Percentiles rank a stretch among this genome's conserved stretches.
phyloP scores from a whole-genome alignment of 1,284 basidiomycete species.

The Thecaphora thlaspeos region DNA sequence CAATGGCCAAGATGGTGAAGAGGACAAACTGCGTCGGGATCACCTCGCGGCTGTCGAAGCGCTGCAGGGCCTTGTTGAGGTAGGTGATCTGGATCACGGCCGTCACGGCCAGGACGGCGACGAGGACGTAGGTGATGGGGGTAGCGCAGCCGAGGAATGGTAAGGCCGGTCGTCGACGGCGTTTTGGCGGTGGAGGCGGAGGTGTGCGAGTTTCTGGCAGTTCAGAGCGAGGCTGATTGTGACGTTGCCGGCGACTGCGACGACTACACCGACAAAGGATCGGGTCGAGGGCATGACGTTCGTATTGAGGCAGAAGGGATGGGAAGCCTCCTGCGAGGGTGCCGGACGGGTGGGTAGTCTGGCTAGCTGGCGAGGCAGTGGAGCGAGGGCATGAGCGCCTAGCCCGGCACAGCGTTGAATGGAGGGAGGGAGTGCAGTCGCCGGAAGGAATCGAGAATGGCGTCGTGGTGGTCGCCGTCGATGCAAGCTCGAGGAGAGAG shows the following conservation, averaged over 20 bases:
- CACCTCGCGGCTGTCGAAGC: conserved; percentile 46
- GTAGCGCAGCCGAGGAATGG: no score
- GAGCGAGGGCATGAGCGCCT: no score
- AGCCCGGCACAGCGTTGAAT: no score
- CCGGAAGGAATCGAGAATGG: no score
- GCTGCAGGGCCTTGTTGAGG: conserved; percentile 68
- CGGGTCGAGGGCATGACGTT: conserved; percentile 13
- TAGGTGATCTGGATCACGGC: conserved; percentile 87
- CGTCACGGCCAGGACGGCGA: conserved; percentile 71
- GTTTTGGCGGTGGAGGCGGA: conserved; percentile 62
- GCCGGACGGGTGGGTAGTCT: no score
- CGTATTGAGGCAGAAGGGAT: no score
- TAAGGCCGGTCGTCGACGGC: no score
- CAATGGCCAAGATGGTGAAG: conserved; percentile 71
- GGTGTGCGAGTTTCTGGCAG: conserved; percentile 82
- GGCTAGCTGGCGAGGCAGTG: no score
- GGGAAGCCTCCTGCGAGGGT: no score
- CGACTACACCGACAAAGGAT: conserved; percentile 70
- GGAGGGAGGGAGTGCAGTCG: no score
- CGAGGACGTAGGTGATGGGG: conserved; percentile 49
- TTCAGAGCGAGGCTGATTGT: conserved; percentile 81
- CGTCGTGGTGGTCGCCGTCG: no score
- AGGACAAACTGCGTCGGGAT: conserved; percentile 87
- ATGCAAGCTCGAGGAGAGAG: no score
- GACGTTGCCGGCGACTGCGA: conserved; percentile 80